A percentile compares a stretch with the other conserved stretches of the same genome.
These are phyloP conservation scores for Calocera cornea DNA, from an alignment of 768 basidiomycete species.

Conservation along the genomic window DNA sequence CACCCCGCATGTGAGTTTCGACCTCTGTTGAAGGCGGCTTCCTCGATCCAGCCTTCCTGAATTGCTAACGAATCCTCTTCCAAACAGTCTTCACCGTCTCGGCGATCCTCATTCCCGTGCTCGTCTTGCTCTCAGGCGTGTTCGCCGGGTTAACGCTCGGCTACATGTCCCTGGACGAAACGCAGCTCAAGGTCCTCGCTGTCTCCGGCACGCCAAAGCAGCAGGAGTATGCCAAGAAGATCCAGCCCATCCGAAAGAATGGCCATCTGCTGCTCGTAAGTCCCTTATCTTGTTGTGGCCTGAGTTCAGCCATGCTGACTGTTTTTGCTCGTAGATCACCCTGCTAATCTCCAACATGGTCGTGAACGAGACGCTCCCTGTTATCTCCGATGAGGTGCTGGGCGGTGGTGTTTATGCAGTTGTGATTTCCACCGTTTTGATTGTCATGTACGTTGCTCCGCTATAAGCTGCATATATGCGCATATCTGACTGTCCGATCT, in stretches of 20 bases:
- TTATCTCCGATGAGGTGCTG: conserved; percentile 66
- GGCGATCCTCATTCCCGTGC: conserved; percentile 59
- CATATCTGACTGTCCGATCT: background rate
- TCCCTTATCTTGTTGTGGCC: background rate
- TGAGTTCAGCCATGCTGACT: background rate
- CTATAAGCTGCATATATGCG: background rate
- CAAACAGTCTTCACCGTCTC: conserved; percentile 23
- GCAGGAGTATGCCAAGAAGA: conserved; percentile 66
- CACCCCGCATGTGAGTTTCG: background rate
- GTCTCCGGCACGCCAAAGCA: conserved; percentile 74
- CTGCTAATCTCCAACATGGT: conserved; percentile 84
- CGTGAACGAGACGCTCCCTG: conserved; percentile 73
- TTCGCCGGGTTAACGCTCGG: conserved; percentile 77
- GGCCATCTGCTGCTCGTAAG: conserved; percentile 64
- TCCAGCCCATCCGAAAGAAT: conserved; percentile 73
- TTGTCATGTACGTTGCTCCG: conserved; percentile 58
- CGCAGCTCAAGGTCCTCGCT: conserved; percentile 75
- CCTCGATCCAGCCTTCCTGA: background rate
- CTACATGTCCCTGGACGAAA: conserved; percentile 87
- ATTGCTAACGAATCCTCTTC: background rate
- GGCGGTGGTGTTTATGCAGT: conserved; percentile 70
- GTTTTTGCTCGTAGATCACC: conserved; percentile 27
- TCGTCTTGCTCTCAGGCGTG: conserved; percentile 68
- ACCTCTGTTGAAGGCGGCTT: background rate
- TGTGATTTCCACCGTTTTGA: conserved; percentile 67